These are phyloP conservation scores for Yarrowia galli DNA, from an alignment of 1,139 yeast species.

Conservation along the genomic window DNA sequence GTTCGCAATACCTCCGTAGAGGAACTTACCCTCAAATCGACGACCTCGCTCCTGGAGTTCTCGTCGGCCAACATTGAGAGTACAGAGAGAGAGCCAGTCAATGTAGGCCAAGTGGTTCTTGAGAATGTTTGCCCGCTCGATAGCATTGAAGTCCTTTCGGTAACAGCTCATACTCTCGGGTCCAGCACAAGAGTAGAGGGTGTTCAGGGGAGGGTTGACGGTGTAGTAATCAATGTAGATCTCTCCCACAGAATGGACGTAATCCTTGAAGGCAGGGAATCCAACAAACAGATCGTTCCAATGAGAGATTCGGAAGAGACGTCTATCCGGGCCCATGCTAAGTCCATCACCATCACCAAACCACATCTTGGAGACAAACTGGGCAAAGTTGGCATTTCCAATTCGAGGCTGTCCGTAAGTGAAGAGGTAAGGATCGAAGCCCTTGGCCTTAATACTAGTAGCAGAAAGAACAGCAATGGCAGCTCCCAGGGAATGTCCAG, in stretches of 20 bases:
- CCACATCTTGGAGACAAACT: conserved; percentile 61
- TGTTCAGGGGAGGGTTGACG: conserved; percentile 14
- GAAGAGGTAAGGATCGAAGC: conserved; percentile 60
- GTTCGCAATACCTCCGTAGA: neutral
- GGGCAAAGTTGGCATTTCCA: conserved; percentile 61
- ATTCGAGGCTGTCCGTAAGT: conserved; percentile 69
- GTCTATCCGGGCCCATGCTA: conserved; percentile 12
- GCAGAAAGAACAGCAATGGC: conserved; percentile 69
- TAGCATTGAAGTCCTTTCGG: conserved; percentile 5
- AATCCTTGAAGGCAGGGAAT: conserved; percentile 40
- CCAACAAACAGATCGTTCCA: conserved; percentile 40
- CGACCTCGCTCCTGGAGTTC: conserved; percentile 6
- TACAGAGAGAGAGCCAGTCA: conserved; percentile 17
- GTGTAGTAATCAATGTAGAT: conserved; percentile 39
- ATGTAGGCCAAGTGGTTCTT: conserved; percentile 27
- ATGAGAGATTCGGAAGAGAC: conserved; percentile 41
- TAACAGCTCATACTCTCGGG: conserved; percentile 30
- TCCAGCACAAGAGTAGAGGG: conserved; percentile 3
- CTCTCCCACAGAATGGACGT: conserved; percentile 41
- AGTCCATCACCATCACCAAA: conserved; percentile 20
- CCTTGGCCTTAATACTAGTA: conserved; percentile 61
- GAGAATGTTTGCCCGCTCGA: conserved; percentile 19
- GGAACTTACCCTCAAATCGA: neutral
- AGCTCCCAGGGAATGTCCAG: conserved; percentile 80
- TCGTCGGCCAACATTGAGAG: conserved; percentile 19